Base-by-base conservation (phyloP, 176 grass and related monocot species). In the Aegilops longissima region DNA sequence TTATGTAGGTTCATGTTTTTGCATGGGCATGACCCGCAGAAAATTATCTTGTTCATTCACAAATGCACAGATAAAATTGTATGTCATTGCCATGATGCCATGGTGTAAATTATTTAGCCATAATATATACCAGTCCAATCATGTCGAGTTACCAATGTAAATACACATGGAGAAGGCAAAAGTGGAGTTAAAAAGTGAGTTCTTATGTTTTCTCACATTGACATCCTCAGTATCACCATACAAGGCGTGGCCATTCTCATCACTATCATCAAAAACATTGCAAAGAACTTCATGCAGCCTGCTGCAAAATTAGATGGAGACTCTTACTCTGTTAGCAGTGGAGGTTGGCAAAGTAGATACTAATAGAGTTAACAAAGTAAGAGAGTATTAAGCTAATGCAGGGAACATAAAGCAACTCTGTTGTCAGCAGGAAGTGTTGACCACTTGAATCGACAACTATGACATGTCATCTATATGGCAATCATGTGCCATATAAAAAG, bases 231-330 rank as follows among this genome's bases (percentile, higher is more conserved):
- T 86, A 88, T 98, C 93, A 20, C n/a, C 72, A 85, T 94, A 98
- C 72, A 79, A 79, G 80, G 72, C 75, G 71, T 66, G 87, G 74
- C 87, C 93, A 79, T 95, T 93, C 84, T 95, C 96, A 86, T 98
- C 93, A 77, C 89, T 93, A 66, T 98, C 93, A 68, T 88, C 91
- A 92, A 95, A 93, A 39, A 95, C 96, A 85, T 90, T 91, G 5
- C 81, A 83, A 34, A 98, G 82, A 77, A 95, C 93, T 92, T 93
- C 87, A 54, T 93, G 76, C 17, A 93, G 77, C 18, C 83, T 89
- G 66, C 68, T 82, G 82, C 73, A 90, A 42, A 80, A 81, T 90
- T 66, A 78, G 21, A 90, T 24, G 31, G 47, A 52, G n/a, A 83
- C 33, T 79, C 34, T 52, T 30, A 82, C 64, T 66, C 13, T 9